phyloP scores from a whole-genome alignment of 805 yeast genomes.

The Teunomyces cretensis region DNA sequence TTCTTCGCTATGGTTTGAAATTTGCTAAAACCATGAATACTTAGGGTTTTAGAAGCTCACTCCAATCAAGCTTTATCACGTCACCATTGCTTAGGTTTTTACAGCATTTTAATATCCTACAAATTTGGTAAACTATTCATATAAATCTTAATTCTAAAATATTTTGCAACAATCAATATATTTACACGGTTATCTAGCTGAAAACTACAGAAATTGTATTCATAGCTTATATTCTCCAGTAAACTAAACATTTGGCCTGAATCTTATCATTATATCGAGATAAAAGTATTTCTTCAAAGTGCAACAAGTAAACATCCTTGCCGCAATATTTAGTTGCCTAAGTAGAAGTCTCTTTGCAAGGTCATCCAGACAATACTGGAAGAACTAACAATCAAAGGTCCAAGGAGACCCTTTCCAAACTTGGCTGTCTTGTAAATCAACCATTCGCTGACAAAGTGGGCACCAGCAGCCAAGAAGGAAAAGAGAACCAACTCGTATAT shows the following conservation, averaged over 20 bases:
- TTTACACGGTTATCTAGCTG: no score
- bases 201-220: background rate
- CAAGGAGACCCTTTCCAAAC: slow-evolving; percentile 83
- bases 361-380: slow-evolving; percentile 79
- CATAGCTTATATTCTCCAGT: background rate
- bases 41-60: no score
- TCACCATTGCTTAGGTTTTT: no score
- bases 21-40: no score
- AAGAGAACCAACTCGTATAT: slow-evolving; percentile 77
- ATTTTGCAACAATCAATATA: background rate
- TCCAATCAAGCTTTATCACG: no score
- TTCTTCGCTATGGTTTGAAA: no score
- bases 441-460: slow-evolving; percentile 86
- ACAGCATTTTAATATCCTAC: no score
- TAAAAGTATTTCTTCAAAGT: background rate
- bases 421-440: slow-evolving; percentile 73
- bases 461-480: slow-evolving; percentile 78
- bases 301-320: background rate
- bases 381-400: slow-evolving; percentile 81
- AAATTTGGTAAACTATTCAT: background rate
- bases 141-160: background rate
- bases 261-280: background rate
- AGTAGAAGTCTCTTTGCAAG: slow-evolving; percentile 63
- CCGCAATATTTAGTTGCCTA: slow-evolving; percentile 12
- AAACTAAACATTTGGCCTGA: no score